Conservation (phyloP, 2,329 filamentous ascomycete species). For the Magnaporthales sp. region DNA sequence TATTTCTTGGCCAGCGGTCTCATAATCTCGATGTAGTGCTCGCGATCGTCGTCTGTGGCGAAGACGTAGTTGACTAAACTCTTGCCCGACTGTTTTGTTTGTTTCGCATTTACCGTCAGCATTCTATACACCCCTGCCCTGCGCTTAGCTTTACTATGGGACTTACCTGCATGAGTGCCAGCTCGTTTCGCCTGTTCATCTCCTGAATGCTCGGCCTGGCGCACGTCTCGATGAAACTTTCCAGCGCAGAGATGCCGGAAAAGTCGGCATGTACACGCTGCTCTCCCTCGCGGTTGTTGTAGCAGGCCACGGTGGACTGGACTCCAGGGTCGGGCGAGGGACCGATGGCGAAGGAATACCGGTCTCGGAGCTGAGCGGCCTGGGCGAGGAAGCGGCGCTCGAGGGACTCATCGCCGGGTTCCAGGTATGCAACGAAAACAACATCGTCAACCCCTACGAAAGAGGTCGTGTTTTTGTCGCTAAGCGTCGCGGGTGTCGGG, state of each 20-base stretch:
- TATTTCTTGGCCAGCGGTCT: slow-evolving; percentile 34
- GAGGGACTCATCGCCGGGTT: slow-evolving; percentile 19
- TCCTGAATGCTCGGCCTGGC: slow-evolving; percentile 31
- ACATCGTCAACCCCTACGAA: slow-evolving; percentile 30
- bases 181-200: slow-evolving; percentile 34
- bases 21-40: slow-evolving; percentile 25
- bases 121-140: neutral
- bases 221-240: slow-evolving; percentile 28
- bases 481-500: slow-evolving; percentile 19
- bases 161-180: slow-evolving; percentile 27
- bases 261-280: slow-evolving; percentile 24
- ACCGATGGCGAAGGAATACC: slow-evolving; percentile 30
- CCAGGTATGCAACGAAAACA: slow-evolving; percentile 31
- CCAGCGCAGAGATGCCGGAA: slow-evolving; percentile 21
- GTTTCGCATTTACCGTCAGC: slow-evolving; percentile 22
- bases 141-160: slow-evolving; percentile 14
- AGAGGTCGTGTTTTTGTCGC: slow-evolving; percentile 16
- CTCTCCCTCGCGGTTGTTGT: slow-evolving; percentile 30
- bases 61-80: slow-evolving; percentile 26
- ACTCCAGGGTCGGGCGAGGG: slow-evolving; percentile 9
- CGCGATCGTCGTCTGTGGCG: slow-evolving; percentile 18
- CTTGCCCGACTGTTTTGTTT: slow-evolving; percentile 14
- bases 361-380: slow-evolving; percentile 27
- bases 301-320: slow-evolving; percentile 22
- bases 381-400: slow-evolving; percentile 20